Evolutionary conservation across 1,284 basidiomycete species (phyloP).

Genomic region (Papiliotrema nemorosa): DNA sequence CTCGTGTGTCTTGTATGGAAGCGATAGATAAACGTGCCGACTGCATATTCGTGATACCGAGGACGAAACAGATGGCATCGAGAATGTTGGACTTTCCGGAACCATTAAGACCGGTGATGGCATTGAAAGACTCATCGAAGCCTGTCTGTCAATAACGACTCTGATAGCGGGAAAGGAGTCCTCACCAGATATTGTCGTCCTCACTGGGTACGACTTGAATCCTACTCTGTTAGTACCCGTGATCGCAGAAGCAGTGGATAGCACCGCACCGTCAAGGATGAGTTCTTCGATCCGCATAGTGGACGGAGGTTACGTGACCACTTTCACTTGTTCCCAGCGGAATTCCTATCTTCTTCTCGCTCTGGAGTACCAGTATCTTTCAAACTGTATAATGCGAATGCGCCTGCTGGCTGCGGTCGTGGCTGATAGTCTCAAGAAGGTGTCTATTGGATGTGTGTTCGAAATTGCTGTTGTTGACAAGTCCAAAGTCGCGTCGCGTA

Average conservation of each 20-base stretch:
- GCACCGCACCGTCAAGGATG: conserved; percentile 63
- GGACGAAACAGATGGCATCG: conserved; percentile 93
- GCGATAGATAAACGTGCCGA: conserved; percentile 55
- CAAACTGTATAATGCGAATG: no score
- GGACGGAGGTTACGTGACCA: no score
- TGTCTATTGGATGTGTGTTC: no score
- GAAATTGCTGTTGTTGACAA: no score
- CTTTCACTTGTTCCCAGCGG: no score
- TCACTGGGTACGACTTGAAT: conserved; percentile 95
- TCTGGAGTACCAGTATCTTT: no score
- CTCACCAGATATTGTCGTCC: conserved; percentile 74
- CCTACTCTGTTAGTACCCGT: conserved; percentile 52
- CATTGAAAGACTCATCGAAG: conserved; percentile 95
- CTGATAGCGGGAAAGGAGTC: background rate
- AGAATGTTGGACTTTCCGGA: conserved; percentile 94
- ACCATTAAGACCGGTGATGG: conserved; percentile 92
- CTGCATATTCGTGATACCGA: conserved; percentile 93
- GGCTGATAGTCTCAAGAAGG: no score
- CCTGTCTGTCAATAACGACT: conserved; percentile 51
- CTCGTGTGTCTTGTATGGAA: background rate
- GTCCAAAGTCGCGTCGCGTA: no score
- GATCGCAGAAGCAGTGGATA: background rate
- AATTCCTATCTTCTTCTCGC: no score
- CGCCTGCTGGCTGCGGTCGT: no score
- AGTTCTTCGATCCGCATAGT: conserved; percentile 76